Evolutionary conservation across 352 stramenopile species (phyloP), one percentile per base, ranked within the genome.

Genomic region (Globisporangium mamillatum): DNA sequence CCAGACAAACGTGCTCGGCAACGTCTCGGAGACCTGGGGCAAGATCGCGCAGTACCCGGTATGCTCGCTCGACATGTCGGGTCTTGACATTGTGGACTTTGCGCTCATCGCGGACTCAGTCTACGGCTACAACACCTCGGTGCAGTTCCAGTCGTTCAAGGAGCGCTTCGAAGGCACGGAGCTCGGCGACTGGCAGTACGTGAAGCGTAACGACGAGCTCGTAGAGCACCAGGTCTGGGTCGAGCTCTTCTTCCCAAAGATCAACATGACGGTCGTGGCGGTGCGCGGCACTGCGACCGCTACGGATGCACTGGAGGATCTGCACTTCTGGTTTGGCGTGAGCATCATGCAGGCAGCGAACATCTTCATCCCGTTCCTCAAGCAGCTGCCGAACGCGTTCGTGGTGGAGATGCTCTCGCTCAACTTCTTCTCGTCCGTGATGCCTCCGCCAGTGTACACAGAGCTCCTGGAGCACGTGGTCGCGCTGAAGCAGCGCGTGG

Each of bases 311-410:
- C 85, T 96, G 36, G 87, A 96, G 57, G 89, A 96, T 60, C 74
- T 96, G 22, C 87, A 96, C 71, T 96, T 81, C 66, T 94, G 89
- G 87, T 94, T 96, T 55, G 89, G 87, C 22, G 88, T 96, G 58
- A 90, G 75, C 58, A 86, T 94, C 74, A 96, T 96, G 89, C 87
- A 95, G 67, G 82, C 83, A 5, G 86, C 84, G 3, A 91, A 95
- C 75, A 81, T 92, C 56, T 95, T 95, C 60, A 72, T 96, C 25
- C 87, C 85, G 55, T 94, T 96, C 71, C 72, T 96, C 48, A 96
- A 93, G 69, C 87, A 96, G 57, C 75, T 95, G 22, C 89, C 89
- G 12, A 81, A 66, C 25, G 46, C 75, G 53, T 95, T 94, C 68
- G 86, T 96, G 22, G 89, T 96, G 16, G 57, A 93, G 44, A 85